These are phyloP conservation scores for Platismatia glauca DNA, from an alignment of 495 filamentous ascomycete species.

Conservation along the genomic window DNA sequence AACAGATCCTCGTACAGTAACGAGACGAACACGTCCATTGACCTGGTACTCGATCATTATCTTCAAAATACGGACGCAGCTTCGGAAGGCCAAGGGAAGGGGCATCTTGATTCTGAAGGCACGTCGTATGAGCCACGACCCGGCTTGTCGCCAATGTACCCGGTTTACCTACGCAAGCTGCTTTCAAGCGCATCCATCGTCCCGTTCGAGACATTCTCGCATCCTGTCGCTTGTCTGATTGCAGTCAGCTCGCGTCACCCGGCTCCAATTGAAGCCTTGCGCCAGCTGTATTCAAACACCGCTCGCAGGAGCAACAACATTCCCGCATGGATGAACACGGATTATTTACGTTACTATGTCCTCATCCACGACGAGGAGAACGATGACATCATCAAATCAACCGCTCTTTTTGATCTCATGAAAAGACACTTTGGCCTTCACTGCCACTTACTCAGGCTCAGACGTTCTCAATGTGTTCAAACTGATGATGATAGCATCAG, in stretches of 20 bases:
- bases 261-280: conserved; percentile 71
- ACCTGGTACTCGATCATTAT: conserved; percentile 26
- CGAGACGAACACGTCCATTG: conserved; percentile 19
- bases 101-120: conserved; percentile 35
- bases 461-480: conserved; percentile 74
- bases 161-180: conserved; percentile 71
- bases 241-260: conserved; percentile 83
- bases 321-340: conserved; percentile 75
- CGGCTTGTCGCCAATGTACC: conserved; percentile 56
- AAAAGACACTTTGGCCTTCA: conserved; percentile 93
- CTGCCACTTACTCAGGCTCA: conserved; percentile 80
- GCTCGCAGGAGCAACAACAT: conserved; percentile 55
- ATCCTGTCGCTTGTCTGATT: conserved; percentile 93
- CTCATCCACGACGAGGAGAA: conserved; percentile 94
- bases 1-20: neutral
- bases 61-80: conserved; percentile 27
- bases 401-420: conserved; percentile 90
- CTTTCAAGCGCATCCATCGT: conserved; percentile 67
- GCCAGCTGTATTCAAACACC: conserved; percentile 71
- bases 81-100: conserved; percentile 6
- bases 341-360: conserved; percentile 91
- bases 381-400: conserved; percentile 83
- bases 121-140: neutral
- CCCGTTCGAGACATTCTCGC: conserved; percentile 85
- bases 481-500: conserved; percentile 87